Conservation (phyloP, 306 rosid species). For the Senna tora region DNA sequence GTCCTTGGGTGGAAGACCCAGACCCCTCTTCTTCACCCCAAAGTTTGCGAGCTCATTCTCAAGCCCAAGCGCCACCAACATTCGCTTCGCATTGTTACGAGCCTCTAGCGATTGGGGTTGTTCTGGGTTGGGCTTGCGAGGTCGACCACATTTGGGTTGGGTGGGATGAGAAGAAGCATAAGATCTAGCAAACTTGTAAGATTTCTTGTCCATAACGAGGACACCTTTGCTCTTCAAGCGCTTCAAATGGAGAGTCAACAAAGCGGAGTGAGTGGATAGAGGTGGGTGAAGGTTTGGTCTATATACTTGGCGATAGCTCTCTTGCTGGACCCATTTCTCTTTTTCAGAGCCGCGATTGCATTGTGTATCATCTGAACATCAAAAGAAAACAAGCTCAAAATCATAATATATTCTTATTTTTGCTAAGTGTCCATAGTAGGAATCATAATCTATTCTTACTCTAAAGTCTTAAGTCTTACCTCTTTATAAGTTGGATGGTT, state of each 20-base stretch:
- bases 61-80: constrained; percentile 47
- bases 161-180: constrained; percentile 29
- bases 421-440: too few species aligned
- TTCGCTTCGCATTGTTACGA: constrained; percentile 32
- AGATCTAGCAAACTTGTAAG: constrained; percentile 66
- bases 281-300: constrained; percentile 48
- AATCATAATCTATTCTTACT: too few species aligned
- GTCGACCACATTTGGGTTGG: constrained; percentile 49
- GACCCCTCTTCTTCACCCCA: constrained; percentile 35
- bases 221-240: constrained; percentile 50
- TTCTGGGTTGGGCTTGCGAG: constrained; percentile 34
- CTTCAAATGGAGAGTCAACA: constrained; percentile 63
- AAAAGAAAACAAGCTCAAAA: too few species aligned
- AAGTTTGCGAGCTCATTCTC: constrained; percentile 38
- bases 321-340: constrained; percentile 74
- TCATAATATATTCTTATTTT: too few species aligned
- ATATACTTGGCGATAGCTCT: constrained; percentile 71
- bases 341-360: constrained; percentile 64
- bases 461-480: too few species aligned
- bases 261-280: constrained; percentile 46
- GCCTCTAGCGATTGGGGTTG: not conserved
- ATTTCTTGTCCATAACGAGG: constrained; percentile 64
- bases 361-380: constrained; percentile 65
- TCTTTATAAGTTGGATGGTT: constrained; percentile 64
- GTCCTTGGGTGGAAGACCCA: too few species aligned